Evolutionary conservation across 495 filamentous ascomycete genomes (phyloP), one percentile per base, ranked within the genome.

Genomic region (Tuber brumale): DNA sequence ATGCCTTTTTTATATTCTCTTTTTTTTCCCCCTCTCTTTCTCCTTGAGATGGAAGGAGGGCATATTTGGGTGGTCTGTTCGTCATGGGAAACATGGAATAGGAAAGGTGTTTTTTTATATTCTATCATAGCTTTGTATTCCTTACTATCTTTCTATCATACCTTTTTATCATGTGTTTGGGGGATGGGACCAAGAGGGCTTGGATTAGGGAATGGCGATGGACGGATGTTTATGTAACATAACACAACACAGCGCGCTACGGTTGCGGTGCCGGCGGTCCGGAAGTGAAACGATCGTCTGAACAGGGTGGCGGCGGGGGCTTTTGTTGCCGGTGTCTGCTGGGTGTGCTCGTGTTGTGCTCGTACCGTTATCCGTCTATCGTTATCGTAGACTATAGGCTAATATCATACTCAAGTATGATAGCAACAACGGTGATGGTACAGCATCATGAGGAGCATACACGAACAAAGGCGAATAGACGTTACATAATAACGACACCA

Each of bases 51-150:
- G 12, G 27, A 66, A 27, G n/a, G 57, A 27, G 12, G 14, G 14
- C 57, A 66, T 66, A 66, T 66, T 31, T 66, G 12, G 57, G 57
- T 66, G 31, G 57, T 35, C 57, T 66, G 27, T 31, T 35, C 18
- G 27, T 66, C 57, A 66, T 18, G 27, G 57, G 57, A 61, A 61
- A 12, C n/a, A 27, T 61, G 57, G 57, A 66, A 66, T 31, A 8
- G n/a, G 57, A 31, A 35, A 35, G 57, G 27, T 66, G 57, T 66
- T 66, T 35, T 66, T 66, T 66, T 35, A 66, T 66, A 66, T 66
- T 66, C 57, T 18, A 66, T 27, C 16, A 66, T 7, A 16, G 27
- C 12, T 35, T 35, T 66, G 57, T 66, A 27, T 35, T 66, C 57
- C 14, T 66, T 35, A 27, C 18, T 66, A 16, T 12, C 14, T 66